A percentile compares a stretch with the other conserved stretches of the same genome.
phyloP scores from a whole-genome alignment of 1,139 yeast genomes.

The Yamadazyma triangularis region DNA sequence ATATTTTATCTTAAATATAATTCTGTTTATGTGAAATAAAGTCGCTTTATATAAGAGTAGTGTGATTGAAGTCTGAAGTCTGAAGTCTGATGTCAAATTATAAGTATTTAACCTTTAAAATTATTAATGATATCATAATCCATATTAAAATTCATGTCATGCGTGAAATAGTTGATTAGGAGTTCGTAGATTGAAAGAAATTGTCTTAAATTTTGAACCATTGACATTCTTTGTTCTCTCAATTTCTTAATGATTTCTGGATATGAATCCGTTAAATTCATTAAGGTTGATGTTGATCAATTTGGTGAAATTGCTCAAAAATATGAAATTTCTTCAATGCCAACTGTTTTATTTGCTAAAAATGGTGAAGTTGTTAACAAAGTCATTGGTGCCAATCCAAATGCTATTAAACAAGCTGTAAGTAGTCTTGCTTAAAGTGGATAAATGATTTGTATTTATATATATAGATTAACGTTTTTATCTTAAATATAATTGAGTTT shows the following conservation, averaged over 20 bases:
- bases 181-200: constrained; percentile 67
- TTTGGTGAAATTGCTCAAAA: constrained; percentile 63
- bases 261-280: constrained; percentile 27
- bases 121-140: background rate
- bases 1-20: no score
- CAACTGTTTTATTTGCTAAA: no score
- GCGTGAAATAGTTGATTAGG: constrained; percentile 19
- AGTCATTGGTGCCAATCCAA: constrained; percentile 81
- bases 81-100: no score
- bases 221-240: constrained; percentile 68
- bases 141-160: background rate
- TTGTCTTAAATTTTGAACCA: constrained; percentile 81
- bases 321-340: constrained; percentile 88
- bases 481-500: no score
- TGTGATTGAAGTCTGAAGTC: no score
- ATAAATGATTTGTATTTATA: no score
- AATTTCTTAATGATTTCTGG: constrained; percentile 53
- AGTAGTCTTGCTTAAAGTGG: no score
- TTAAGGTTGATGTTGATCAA: constrained; percentile 10
- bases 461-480: no score
- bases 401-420: constrained; percentile 88
- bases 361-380: constrained; percentile 84
- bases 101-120: no score
- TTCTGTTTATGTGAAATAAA: no score
- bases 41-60: no score